Base-by-base conservation (phyloP, 1,139 yeast genomes). In the Spathaspora sp. region DNA sequence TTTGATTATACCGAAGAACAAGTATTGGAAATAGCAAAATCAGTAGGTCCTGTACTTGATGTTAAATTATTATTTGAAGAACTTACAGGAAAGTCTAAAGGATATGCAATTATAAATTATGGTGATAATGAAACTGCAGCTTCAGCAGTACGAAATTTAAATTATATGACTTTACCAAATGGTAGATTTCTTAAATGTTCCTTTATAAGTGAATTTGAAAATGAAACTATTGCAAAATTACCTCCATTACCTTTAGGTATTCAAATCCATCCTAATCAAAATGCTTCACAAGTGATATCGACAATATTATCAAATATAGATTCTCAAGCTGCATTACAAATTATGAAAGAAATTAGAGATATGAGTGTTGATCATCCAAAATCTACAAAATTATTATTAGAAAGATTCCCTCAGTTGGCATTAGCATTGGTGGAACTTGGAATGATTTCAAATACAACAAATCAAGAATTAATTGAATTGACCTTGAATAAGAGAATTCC, bases 51-150 rank as follows among this genome's bases (percentile, higher is more conserved):
- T 0, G 95, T 93, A 2, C 78, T 80, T 38, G 83, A 81, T 51
- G 72, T 89, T 51, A 84, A 86, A 60, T 75, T 91, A 57, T 77
- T 89, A 60, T 89, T 91, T 61, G 98, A 91, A 63, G 86, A 88
- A 39, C 83, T 84, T 48, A 89, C 96, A 0, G 98, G 98, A 2
- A 86, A 85, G 60, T 88, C 96, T 15, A 89, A 86, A 63, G 98
- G 98, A 1, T 89, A 82, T 63, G 97, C 96, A 2, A 88, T 86
- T 56, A 85, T 91, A 17, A 91, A 87, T 55, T 91, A 87, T 60
- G 80, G 77, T 43, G 91, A 75, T 55, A 62, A 64, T 42, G 96
- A 88, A 56, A 87, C 97, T 0, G 97, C 97, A 1, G 84, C 89
- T 1, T 84, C 95, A 13, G 98, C 98, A 0, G 96, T 90, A 16